Percentiles rank a stretch among this genome's conserved stretches.
These are phyloP conservation scores for Pisolithus tinctorius DNA, from an alignment of 768 basidiomycete species.

Conservation along the genomic window DNA sequence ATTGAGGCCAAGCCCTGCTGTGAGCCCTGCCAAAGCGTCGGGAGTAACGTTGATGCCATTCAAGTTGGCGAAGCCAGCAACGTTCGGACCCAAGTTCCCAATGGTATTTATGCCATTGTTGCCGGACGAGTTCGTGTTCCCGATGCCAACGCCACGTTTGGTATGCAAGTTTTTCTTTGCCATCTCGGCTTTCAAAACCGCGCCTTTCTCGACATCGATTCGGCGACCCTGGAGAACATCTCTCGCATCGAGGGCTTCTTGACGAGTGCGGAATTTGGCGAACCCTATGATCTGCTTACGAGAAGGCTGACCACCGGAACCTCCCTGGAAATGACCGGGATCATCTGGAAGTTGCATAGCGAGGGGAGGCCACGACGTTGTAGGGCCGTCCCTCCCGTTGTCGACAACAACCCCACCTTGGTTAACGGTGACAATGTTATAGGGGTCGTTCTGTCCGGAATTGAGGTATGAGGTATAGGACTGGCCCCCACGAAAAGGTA, in stretches of 20 bases:
- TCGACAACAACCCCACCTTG: slow-evolving; percentile 83
- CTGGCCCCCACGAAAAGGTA: slow-evolving; percentile 30
- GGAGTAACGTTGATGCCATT: slow-evolving; percentile 21
- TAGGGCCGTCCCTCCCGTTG: slow-evolving; percentile 62
- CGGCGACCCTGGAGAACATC: slow-evolving; percentile 85
- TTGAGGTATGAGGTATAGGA: slow-evolving; percentile 31
- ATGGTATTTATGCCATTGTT: slow-evolving; percentile 19
- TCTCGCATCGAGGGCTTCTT: slow-evolving; percentile 81
- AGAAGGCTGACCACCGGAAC: slow-evolving; percentile 37
- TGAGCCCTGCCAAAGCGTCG: slow-evolving; percentile 22
- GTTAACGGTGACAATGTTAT: slow-evolving; percentile 77
- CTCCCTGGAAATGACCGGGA: slow-evolving; percentile 27
- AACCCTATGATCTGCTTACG: slow-evolving; percentile 98
- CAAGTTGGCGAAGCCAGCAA: slow-evolving; percentile 21
- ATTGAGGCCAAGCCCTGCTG: slow-evolving; percentile 25
- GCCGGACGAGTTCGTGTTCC: slow-evolving; percentile 25
- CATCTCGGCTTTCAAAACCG: slow-evolving; percentile 96
- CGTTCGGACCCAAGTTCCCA: slow-evolving; percentile 18
- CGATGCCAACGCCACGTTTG: slow-evolving; percentile 80
- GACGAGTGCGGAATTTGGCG: slow-evolving; percentile 86
- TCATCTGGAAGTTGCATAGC: slow-evolving; percentile 26
- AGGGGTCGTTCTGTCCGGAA: slow-evolving; percentile 67
- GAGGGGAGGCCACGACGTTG: slow-evolving; percentile 59
- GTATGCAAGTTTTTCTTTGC: slow-evolving; percentile 99
- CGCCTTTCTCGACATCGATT: slow-evolving; percentile 89